A percentile compares a stretch with the other conserved stretches of the same genome.
Evolutionary conservation across 768 basidiomycete genomes (phyloP).

Genomic region (Lactifluus echinatus): DNA sequence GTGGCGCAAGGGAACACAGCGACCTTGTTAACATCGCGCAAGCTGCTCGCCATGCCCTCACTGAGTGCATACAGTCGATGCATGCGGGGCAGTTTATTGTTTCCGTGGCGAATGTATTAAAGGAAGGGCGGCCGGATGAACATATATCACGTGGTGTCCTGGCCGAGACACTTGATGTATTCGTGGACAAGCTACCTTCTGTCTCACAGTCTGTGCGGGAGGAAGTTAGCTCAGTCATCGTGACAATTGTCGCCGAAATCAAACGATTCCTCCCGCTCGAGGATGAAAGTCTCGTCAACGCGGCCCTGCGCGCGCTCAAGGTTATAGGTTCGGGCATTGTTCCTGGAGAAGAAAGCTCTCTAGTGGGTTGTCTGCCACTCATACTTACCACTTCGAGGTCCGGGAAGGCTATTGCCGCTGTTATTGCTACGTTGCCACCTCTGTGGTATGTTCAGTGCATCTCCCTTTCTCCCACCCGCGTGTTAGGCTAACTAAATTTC

Average conservation of each 20-base stretch:
- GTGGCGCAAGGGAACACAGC: conserved; percentile 24
- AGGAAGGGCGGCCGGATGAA: conserved; percentile 10
- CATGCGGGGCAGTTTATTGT: conserved; percentile 61
- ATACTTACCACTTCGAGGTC: conserved; percentile 43
- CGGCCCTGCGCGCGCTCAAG: conserved; percentile 53
- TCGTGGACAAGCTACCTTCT: conserved; percentile 55
- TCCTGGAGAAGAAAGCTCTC: conserved; percentile 55
- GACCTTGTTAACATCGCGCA: conserved; percentile 8
- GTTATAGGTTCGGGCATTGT: conserved; percentile 50
- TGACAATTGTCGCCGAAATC: conserved; percentile 44
- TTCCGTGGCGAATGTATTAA: conserved; percentile 46
- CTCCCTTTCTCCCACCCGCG: too few species aligned
- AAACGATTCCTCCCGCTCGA: conserved; percentile 38
- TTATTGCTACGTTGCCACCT: conserved; percentile 47
- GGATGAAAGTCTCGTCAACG: conserved; percentile 32
- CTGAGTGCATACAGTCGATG: conserved; percentile 45
- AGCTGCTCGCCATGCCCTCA: conserved; percentile 16
- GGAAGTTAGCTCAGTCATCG: conserved; percentile 40
- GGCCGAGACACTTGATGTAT: conserved; percentile 57
- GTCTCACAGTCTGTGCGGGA: conserved; percentile 50
- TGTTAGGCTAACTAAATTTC: background rate
- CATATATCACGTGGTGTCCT: conserved; percentile 8
- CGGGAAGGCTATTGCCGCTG: conserved; percentile 31
- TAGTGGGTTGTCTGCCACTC: conserved; percentile 52
- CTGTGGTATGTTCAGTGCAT: conserved; percentile 48